These are phyloP conservation scores for Candida nitratophila DNA, from an alignment of 805 yeast species.

Conservation along the genomic window DNA sequence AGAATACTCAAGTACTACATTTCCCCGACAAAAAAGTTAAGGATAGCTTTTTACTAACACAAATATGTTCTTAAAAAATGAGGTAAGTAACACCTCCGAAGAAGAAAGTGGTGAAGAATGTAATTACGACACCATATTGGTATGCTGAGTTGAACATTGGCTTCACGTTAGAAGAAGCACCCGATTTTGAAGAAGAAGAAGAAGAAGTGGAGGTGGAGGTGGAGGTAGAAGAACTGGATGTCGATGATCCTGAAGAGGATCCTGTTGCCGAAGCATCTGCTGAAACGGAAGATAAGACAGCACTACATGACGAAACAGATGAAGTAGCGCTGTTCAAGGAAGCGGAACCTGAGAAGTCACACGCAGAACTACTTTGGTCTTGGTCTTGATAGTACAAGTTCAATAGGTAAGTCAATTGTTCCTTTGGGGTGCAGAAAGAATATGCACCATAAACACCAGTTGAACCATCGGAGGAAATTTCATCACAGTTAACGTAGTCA, in stretches of 20 bases:
- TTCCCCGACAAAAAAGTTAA: no score
- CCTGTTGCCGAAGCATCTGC: constrained; percentile 28
- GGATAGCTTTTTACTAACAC: no score
- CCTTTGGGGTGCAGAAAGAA: constrained; percentile 67
- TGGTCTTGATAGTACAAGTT: constrained; percentile 54
- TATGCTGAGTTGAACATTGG: constrained; percentile 7
- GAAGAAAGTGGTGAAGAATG: constrained; percentile 29
- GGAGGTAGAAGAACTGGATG: constrained; percentile 16
- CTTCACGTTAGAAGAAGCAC: constrained; percentile 18
- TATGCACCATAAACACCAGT: constrained; percentile 65
- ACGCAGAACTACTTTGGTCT: constrained; percentile 40
- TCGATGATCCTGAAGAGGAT: constrained; percentile 11
- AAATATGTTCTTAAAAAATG: neutral
- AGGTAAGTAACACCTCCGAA: constrained; percentile 35
- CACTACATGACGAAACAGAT: constrained; percentile 41
- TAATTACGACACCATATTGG: constrained; percentile 25
- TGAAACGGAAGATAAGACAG: constrained; percentile 40
- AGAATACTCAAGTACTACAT: no score
- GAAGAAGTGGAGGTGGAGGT: constrained; percentile 19
- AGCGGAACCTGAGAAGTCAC: constrained; percentile 70
- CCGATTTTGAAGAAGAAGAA: constrained; percentile 15
- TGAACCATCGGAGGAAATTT: constrained; percentile 53
- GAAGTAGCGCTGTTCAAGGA: constrained; percentile 35
- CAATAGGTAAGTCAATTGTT: constrained; percentile 59
- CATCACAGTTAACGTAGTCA: constrained; percentile 51